Evolutionary conservation across 495 filamentous ascomycete species (phyloP), one percentile per base, ranked within the genome.

Genomic region (Penicillium maclennaniae): DNA sequence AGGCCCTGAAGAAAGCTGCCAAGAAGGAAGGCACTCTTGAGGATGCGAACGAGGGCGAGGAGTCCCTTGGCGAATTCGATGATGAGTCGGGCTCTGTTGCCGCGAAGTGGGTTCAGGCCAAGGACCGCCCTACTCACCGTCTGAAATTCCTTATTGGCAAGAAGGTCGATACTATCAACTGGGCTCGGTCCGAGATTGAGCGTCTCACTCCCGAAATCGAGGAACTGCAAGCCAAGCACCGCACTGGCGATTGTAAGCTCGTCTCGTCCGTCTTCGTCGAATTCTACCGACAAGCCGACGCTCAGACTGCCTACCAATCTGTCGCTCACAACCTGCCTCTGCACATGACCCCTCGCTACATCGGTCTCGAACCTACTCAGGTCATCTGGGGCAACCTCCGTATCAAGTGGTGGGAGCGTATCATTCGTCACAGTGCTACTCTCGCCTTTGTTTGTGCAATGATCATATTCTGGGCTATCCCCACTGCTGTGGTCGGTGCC

Each of bases 381-480:
- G 78, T 98, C 40, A 85, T 98, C 68, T 98, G 93, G 93, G 78
- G 73, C 50, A 91, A 92, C 58, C 78, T 97, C 40, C 79, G 80
- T 48, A 90, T 98, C 60, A 85, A 83, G 44, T 96, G 92, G 92
- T 92, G 87, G 84, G 87, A 93, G 66, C 77, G 82, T 28, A 72
- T 95, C 26, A 61, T 95, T 42, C 88, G 91, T 43, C 76, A 84
- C 67, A 79, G 86, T 47, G 79, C 74, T 14, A 87, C 89, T 10
- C 71, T 85, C 41, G 82, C 76, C 43, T 87, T 92, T 66, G 84
- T 97, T 47, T 65, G 71, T 23, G 88, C 79, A 19, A 69, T 97
- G 70, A 89, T 97, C 63, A 79, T 98, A 62, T 97, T 98, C 79
- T 97, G 91, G 91, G 69, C 73, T 17, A 89, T 98, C 53, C 93